Evolutionary conservation across 139 green algal genomes (phyloP).

Genomic region (Microglena sp.): DNA sequence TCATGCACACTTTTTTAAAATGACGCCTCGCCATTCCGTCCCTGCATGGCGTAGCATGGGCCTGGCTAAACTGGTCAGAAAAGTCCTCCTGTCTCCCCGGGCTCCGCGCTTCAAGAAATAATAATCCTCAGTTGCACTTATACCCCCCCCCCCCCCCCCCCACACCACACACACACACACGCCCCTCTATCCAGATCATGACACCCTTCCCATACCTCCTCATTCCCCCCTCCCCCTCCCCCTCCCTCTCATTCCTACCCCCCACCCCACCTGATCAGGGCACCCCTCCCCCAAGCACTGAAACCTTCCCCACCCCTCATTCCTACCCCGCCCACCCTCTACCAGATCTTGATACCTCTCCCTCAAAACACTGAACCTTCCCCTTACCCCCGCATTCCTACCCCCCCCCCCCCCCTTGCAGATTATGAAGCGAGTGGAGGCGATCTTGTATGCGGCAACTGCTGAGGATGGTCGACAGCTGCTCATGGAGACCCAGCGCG

Average conservation of each 20-base stretch:
- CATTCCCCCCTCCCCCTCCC: background rate
- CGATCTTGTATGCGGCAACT: conserved; percentile 74
- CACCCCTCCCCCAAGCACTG: background rate
- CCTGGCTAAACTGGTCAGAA: too few relatives aligned
- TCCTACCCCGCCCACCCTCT: too few relatives aligned
- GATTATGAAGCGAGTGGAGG: conserved; percentile 58
- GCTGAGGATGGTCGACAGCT: conserved; percentile 40
- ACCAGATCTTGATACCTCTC: too few relatives aligned
- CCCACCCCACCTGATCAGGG: background rate
- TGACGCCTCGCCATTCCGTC: too few relatives aligned
- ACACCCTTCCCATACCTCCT: background rate
- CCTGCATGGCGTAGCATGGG: too few relatives aligned
- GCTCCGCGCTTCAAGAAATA: too few relatives aligned
- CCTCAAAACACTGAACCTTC: background rate
- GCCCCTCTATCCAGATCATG: background rate
- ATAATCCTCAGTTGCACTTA: too few relatives aligned
- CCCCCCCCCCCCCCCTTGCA: conserved; percentile 11
- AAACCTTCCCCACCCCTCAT: too few relatives aligned
- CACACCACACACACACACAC: too few relatives aligned
- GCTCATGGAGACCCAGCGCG: conserved; percentile 27
- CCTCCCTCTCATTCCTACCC: background rate
- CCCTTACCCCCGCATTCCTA: too few relatives aligned
- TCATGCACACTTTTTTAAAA: background rate
- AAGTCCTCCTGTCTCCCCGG: too few relatives aligned
- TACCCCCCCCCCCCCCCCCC: too few relatives aligned